Base-by-base conservation (phyloP, 768 basidiomycete genomes). In the Hericium rajendrae region DNA sequence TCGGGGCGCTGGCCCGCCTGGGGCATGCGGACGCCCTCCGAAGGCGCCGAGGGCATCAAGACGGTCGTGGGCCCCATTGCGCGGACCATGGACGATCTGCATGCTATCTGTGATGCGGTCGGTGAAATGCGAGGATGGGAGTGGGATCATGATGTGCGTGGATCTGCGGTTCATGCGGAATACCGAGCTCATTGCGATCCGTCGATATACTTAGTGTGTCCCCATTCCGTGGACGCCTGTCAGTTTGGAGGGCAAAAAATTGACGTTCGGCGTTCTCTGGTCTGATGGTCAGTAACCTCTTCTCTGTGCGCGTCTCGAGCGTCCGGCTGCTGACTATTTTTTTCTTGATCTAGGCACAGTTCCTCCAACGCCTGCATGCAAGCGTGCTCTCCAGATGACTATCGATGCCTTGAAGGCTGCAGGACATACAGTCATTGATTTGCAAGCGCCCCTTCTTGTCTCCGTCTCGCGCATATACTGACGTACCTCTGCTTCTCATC, bases 101-200 rank as follows among this genome's bases (percentile, higher is more conserved):
- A 69, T 54, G 70, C 71, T 38, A 73, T 78, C 49, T 78, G 77
- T 76, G 68, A 71, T 54, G 67, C 73, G 10, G 67, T 78, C 1
- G 62, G 78, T 16, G 67, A 65, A 12, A 75, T 73, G 72, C 59
- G 65, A 18, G 74, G 77, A 26, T 76, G 74, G 73, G 66, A 72
- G 38, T 76, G 76, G 50, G 77, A 78, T 62, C 65, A 76, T 49
- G 68, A 71, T 51, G 76, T 76, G 24, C 57, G 70, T 37, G 15
- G 43, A 32, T 32, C 4, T 24, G 57, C n/a, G 10, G 22, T 40
- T 18, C 12, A 20, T 32, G 18, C n/a, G 15, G 12, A 9, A 24
- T 15, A 20, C 18, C 32, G 48, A 54, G 56, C 28, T 38, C n/a
- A 18, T 46, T 12, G 38, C 48, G 49, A 20, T 50, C 48, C 54